A percentile compares a stretch with the other conserved stretches of the same genome.
Evolutionary conservation across 768 basidiomycete genomes (phyloP).

Genomic region (Pleurotus tuoliensis): DNA sequence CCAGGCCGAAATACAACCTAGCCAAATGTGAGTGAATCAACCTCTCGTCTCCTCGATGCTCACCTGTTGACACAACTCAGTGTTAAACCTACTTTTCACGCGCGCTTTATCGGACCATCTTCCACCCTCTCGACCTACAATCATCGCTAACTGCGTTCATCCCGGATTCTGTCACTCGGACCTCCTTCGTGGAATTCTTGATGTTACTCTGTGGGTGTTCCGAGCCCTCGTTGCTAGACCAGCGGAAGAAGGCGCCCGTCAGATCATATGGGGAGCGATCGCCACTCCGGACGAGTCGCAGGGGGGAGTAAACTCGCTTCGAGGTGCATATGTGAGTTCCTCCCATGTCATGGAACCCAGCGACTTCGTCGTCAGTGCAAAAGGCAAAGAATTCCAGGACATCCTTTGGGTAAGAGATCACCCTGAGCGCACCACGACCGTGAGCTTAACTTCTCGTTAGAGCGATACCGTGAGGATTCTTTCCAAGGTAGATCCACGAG

Average conservation of each 20-base stretch:
- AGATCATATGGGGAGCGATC: conserved; percentile 30
- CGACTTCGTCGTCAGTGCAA: conserved; percentile 27
- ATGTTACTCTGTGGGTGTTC: conserved; percentile 17
- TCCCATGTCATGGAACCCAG: conserved; percentile 26
- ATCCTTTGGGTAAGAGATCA: conserved; percentile 17
- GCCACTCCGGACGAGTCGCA: conserved; percentile 9
- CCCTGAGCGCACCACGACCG: too few relatives aligned
- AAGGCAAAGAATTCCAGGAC: conserved; percentile 24
- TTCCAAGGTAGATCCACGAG: too few relatives aligned
- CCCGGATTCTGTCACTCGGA: conserved; percentile 41
- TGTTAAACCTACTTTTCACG: conserved; percentile 36
- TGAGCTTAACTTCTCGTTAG: too few relatives aligned
- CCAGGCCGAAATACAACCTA: conserved; percentile 23
- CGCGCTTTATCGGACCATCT: conserved; percentile 31
- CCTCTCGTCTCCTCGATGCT: too few relatives aligned
- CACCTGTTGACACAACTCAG: conserved; percentile 16
- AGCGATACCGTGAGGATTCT: too few relatives aligned
- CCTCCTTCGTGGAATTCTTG: conserved; percentile 23
- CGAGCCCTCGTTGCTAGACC: conserved; percentile 28
- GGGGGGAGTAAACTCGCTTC: conserved; percentile 12
- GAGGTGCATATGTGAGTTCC: conserved; percentile 25
- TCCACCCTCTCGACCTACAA: conserved; percentile 10
- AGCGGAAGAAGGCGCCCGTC: conserved; percentile 31
- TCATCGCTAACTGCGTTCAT: conserved; percentile 33
- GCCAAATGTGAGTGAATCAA: conserved; percentile 29